Evolutionary conservation across 805 yeast species (phyloP).

Genomic region (Yamadazyma takamatsuzukensis): DNA sequence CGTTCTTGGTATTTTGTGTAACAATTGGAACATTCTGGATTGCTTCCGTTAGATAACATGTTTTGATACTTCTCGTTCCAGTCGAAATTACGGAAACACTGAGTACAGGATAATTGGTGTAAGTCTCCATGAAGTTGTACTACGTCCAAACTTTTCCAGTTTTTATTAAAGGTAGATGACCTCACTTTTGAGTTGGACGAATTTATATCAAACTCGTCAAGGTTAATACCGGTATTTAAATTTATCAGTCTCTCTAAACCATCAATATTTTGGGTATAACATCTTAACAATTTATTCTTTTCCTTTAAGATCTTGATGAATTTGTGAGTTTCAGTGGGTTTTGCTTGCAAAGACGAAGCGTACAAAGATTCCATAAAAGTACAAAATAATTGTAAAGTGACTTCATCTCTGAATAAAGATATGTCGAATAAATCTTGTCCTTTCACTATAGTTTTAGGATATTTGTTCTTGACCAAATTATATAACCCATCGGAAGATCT

Average conservation of each 20-base stretch:
- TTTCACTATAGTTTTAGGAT: conserved; percentile 60
- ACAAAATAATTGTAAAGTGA: conserved; percentile 71
- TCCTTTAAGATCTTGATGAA: conserved; percentile 62
- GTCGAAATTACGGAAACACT: conserved; percentile 52
- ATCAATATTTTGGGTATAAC: conserved; percentile 95
- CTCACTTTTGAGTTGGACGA: conserved; percentile 12
- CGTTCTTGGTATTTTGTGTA: conserved; percentile 52
- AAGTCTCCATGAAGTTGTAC: conserved; percentile 91
- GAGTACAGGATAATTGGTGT: conserved; percentile 70
- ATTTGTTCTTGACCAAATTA: conserved; percentile 60
- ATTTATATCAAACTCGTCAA: conserved; percentile 21
- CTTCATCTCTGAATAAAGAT: conserved; percentile 67
- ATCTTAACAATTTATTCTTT: conserved; percentile 66
- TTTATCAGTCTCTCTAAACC: conserved; percentile 72
- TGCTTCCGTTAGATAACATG: conserved; percentile 53
- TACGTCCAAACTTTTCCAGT: conserved; percentile 68
- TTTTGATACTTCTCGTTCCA: conserved; percentile 59
- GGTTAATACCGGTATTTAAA: conserved; percentile 53
- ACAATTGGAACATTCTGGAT: conserved; percentile 79
- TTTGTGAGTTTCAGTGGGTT: conserved; percentile 80
- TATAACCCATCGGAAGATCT: conserved; percentile 82
- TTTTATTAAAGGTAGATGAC: conserved; percentile 23
- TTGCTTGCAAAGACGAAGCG: conserved; percentile 56
- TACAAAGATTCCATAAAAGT: conserved; percentile 84
- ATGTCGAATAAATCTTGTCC: conserved; percentile 93